Base-by-base conservation (phyloP, 805 yeast species). In the Candida parachauliodes region DNA sequence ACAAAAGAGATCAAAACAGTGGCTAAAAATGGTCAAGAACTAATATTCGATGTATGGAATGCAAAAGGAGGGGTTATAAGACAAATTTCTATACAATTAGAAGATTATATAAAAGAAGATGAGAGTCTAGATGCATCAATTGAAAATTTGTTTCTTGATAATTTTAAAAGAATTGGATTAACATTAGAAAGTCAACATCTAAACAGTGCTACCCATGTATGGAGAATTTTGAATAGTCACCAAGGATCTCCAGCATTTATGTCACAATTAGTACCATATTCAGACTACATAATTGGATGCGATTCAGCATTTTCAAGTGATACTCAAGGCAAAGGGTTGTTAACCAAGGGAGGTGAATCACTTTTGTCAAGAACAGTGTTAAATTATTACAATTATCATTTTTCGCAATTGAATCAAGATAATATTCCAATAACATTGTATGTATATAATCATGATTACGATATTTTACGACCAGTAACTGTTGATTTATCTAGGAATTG, bases 381-480 rank as follows among this genome's bases (percentile, higher is more conserved):
- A 31, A 72, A 80, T 6, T 74, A 74, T 35, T 76, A 74, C 50
- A 58, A 60, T 20, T 81, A 81, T 51, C 68, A 66, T 41, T 46
- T 48, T 28, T 51, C 60, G n/a, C 45, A 43, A n/a, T 42, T 57
- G 2, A 55, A 55, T 11, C 57, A 60, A 26, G 72, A 68, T 28
- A 47, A 43, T 28, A 51, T 68, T 17, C 72, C 74, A 5, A 60
- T 68, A 11, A 60, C 70, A 3, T 52, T 68, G 22, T 63, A 65
- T 41, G 96, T 89, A 0, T 91, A 91, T 60, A 91, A 91, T 58
- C 91, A 83, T 49, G 94, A 85, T 51, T 83, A 79, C 51, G 93
- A 91, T 54, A 72, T 83, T 10, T 81, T 88, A 27, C 74, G 98
- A 49, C 95, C 96, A 0, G 89, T 91, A 3, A 79, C 85, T 0